phyloP scores from a whole-genome alignment of 208 protist species.

The Crithidia acanthocephali region DNA sequence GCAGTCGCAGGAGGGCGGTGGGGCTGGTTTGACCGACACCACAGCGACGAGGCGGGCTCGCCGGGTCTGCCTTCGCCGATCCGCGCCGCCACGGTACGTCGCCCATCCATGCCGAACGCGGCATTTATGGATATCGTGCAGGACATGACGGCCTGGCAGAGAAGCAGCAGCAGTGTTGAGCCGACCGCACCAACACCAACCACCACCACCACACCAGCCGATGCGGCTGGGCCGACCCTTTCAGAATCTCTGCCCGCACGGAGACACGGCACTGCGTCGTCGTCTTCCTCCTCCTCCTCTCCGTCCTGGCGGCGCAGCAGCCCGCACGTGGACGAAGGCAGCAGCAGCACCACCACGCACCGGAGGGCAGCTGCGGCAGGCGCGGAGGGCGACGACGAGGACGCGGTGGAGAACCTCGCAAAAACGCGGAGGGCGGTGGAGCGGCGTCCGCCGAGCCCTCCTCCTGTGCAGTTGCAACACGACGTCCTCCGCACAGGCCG shows the following conservation, averaged over 20 bases:
- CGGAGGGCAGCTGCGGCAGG: not conserved
- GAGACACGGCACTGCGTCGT: not conserved
- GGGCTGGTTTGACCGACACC: no score
- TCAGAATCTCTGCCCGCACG: not conserved
- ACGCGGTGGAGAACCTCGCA: not conserved
- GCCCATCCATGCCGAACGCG: slow-evolving; percentile 5
- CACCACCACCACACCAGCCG: no score
- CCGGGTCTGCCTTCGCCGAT: slow-evolving; percentile 3
- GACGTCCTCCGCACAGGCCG: no score
- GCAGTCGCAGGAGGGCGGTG: not conserved
- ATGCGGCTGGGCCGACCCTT: not conserved
- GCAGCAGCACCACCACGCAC: not conserved
- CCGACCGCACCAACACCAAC: not conserved
- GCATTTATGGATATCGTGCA: slow-evolving; percentile 7
- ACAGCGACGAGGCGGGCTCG: not conserved
- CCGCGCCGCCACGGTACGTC: not conserved
- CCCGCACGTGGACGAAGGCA: not conserved
- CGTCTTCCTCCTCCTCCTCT: slow-evolving; percentile 1
- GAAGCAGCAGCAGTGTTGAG: slow-evolving; percentile 14
- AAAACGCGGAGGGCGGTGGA: not conserved
- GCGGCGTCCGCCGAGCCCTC: not conserved
- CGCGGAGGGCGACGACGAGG: slow-evolving; percentile 1
- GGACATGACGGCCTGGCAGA: not conserved
- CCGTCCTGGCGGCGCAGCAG: slow-evolving; percentile 3
- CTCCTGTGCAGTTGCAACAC: not conserved